Base-by-base conservation (phyloP, 192 early-diverging fungal genomes). In the Coemansia sp. region DNA sequence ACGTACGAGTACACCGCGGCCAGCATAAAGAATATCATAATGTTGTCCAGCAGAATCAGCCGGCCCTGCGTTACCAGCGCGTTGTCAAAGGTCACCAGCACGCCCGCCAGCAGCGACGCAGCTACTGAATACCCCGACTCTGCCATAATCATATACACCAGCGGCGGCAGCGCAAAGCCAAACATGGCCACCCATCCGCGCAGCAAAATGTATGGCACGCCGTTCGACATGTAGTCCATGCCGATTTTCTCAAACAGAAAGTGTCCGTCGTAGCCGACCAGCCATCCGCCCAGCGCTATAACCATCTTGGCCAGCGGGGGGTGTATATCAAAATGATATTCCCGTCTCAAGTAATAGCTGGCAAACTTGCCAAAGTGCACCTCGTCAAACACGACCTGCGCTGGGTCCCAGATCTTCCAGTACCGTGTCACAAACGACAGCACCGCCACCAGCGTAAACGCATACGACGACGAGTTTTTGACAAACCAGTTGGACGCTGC, bases 281-380 rank as follows among this genome's bases (percentile, higher is more conserved):
- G 64, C 62, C 85, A 91, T 2, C 93, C 94, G 56, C 88, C 86
- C 11, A 82, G 86, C 9, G 91, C 95, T 20, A 98, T 72, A 75
- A 97, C 80, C 75, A 98, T 76, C 67, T 97, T 98, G 47, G 93
- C 96, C 45, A 98, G 83, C 16, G 96, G 96, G 11, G 96, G 96
- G 64, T 98, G 96, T 19, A 98, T 94, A 66, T 98, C 96, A 82
- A 98, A 98, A 74, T 89, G 97, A 81, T 94, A 98, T 24, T 86
- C 81, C 11, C 93, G 75, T 11, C 87, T 85, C 32, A 98, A 69
- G 61, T 98, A 98, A 83, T 90, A 96, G 16, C 87, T 88, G 16
- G 94, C 94, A 69, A 99, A 99, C 74, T 99, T 99, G 54, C 97
- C 97, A 85, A 99, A 99, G 73, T 99, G 97, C 9, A 98, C 96